Evolutionary conservation across 2,329 filamentous ascomycete genomes (phyloP).

Genomic region (Aschersonia sp.): DNA sequence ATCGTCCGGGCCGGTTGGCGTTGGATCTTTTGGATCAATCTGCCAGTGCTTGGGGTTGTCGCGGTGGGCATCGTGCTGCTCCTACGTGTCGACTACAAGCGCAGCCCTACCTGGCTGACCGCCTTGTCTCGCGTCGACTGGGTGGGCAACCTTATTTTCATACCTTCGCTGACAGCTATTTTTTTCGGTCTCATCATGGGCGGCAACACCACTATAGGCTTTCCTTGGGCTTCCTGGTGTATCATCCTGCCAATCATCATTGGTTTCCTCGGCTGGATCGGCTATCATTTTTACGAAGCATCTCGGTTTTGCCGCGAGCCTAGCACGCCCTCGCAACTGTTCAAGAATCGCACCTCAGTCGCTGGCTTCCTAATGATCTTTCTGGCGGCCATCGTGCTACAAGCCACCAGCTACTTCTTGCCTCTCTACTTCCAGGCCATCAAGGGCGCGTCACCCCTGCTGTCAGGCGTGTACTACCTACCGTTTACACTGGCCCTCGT

Average conservation of each 20-base stretch:
- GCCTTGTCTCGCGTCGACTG: conserved; percentile 19
- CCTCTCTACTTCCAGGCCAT: conserved; percentile 30
- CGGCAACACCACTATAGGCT: conserved; percentile 15
- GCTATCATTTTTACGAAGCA: conserved; percentile 5
- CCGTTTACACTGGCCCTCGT: conserved; percentile 13
- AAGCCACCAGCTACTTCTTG: conserved; percentile 18
- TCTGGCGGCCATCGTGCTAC: conserved; percentile 16
- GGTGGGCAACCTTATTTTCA: conserved; percentile 24
- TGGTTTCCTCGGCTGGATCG: conserved; percentile 15
- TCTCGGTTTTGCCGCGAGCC: background rate
- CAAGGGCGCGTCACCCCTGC: background rate
- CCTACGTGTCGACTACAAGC: conserved; percentile 17
- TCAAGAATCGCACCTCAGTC: conserved; percentile 9
- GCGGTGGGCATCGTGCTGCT: conserved; percentile 16
- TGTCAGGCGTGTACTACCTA: conserved; percentile 10
- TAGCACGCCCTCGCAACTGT: conserved; percentile 4
- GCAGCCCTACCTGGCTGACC: background rate
- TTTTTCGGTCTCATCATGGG: conserved; percentile 21
- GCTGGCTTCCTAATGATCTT: conserved; percentile 11
- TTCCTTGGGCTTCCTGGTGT: conserved; percentile 20
- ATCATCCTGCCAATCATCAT: conserved; percentile 25
- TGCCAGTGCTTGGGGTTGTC: conserved; percentile 21
- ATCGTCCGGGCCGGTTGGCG: conserved; percentile 21
- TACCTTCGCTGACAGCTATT: conserved; percentile 13
- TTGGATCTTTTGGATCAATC: conserved; percentile 31